Evolutionary conservation across 2,329 filamentous ascomycete species (phyloP).

Genomic region (Aspergillus bombycis): DNA sequence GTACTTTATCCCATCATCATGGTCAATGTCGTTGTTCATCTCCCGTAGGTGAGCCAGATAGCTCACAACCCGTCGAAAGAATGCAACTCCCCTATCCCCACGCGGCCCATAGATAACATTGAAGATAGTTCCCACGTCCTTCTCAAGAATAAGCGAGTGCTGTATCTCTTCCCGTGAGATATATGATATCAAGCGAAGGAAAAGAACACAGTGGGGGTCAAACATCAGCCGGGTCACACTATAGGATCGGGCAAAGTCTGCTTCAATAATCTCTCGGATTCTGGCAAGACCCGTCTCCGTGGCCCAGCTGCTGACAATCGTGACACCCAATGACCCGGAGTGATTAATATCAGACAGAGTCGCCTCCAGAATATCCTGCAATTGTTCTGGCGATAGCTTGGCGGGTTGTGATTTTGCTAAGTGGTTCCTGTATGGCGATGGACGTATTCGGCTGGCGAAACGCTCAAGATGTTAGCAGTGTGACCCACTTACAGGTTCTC

Average conservation of each 20-base stretch:
- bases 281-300: background rate
- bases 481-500: background rate
- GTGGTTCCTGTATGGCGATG: background rate
- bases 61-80: background rate
- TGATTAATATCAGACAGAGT: background rate
- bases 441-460: background rate
- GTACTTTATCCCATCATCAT: background rate
- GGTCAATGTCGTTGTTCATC: background rate
- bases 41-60: background rate
- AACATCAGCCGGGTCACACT: conserved; percentile 18
- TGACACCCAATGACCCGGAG: background rate
- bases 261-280: conserved; percentile 11
- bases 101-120: background rate
- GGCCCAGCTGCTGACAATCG: background rate
- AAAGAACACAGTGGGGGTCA: conserved; percentile 17
- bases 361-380: background rate
- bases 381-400: background rate
- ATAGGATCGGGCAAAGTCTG: conserved; percentile 11
- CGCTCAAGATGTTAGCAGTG: background rate
- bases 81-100: background rate
- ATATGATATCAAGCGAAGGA: conserved; percentile 10
- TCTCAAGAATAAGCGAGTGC: background rate
- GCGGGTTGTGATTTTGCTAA: background rate
- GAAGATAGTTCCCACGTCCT: background rate
- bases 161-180: background rate